Evolutionary conservation across 1,139 yeast species (phyloP), one percentile per base, ranked within the genome.

Genomic region (Geotrichum europaeum): DNA sequence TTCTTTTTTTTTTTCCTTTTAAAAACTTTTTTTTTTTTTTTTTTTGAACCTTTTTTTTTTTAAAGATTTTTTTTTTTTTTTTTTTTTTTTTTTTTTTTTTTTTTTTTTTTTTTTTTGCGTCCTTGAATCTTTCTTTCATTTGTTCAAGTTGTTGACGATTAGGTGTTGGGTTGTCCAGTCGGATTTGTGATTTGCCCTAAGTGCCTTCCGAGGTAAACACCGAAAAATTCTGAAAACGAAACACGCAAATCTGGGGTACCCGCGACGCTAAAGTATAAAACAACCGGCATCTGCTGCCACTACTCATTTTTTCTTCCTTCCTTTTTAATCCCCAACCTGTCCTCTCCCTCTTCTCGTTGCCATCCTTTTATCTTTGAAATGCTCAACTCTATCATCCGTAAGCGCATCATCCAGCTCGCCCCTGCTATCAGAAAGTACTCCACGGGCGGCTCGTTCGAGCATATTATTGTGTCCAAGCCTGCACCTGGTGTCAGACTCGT

Each of bases 401-500:
- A 51, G 28, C 36, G 45, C 18, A n/a, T 54, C 15, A n/a, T 45
- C 43, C 28, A 47, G 18, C 15, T 28, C 22, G 20, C 43, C 24
- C 47, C 47, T 18, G 20, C 20, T 1, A 40, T 40, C 13, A 32
- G 57, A n/a, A 15, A 36, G 40, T 54, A 54, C 45, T 54, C 72
- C 24, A 67, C 72, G 13, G 72, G 75, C 6, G 71, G 66, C 32
- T 70, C 75, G 18, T 78, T 73, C 66, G 77, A 78, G 65, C 68
- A 72, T 66, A 74, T 79, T 53, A 65, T 76, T 43, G 74, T 76
- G 4, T 73, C 80, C 20, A 70, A 67, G 56, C 82, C 82, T 9
- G 69, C 71, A 1, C 63, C 70, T 1, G 80, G 80, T 18, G 83
- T 80, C 18, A 69, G 77, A 1, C 74, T 75, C 61, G 82, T 86